These are phyloP conservation scores for Kodamaea kaohsiungensis DNA, from an alignment of 805 yeast genomes.

Conservation along the genomic window DNA sequence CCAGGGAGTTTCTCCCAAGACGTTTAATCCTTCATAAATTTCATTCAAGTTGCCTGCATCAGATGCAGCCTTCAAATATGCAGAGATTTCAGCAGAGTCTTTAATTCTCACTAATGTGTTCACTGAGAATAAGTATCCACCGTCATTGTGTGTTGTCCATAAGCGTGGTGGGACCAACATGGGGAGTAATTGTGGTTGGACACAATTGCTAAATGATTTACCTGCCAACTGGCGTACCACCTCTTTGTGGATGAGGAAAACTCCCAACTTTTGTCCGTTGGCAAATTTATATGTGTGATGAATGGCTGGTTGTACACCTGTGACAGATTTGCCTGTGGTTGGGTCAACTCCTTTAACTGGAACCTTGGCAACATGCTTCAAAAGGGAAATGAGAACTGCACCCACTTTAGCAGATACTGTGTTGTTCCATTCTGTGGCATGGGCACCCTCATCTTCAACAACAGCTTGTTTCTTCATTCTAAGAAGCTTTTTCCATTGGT, in stretches of 20 bases:
- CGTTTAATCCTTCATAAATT: conserved; percentile 81
- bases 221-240: conserved; percentile 67
- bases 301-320: conserved; percentile 85
- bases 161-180: conserved; percentile 91
- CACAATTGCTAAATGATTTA: conserved; percentile 60
- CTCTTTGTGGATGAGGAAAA: conserved; percentile 70
- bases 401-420: conserved; percentile 64
- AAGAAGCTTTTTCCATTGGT: conserved; percentile 48
- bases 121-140: conserved; percentile 77
- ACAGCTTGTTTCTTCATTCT: conserved; percentile 17
- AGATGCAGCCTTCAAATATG: conserved; percentile 85
- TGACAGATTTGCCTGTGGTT: conserved; percentile 61
- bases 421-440: conserved; percentile 24
- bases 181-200: conserved; percentile 86
- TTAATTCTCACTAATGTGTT: conserved; percentile 70
- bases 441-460: conserved; percentile 11
- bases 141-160: conserved; percentile 80
- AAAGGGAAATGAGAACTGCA: conserved; percentile 68
- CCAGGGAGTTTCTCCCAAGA: conserved; percentile 89
- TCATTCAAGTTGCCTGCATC: conserved; percentile 61
- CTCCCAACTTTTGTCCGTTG: conserved; percentile 78
- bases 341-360: conserved; percentile 83
- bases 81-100: conserved; percentile 86
- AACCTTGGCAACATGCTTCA: conserved; percentile 81
- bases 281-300: conserved; percentile 83